phyloP scores from a whole-genome alignment of 1,284 basidiomycete genomes.

The Leccinum ambiguum region DNA sequence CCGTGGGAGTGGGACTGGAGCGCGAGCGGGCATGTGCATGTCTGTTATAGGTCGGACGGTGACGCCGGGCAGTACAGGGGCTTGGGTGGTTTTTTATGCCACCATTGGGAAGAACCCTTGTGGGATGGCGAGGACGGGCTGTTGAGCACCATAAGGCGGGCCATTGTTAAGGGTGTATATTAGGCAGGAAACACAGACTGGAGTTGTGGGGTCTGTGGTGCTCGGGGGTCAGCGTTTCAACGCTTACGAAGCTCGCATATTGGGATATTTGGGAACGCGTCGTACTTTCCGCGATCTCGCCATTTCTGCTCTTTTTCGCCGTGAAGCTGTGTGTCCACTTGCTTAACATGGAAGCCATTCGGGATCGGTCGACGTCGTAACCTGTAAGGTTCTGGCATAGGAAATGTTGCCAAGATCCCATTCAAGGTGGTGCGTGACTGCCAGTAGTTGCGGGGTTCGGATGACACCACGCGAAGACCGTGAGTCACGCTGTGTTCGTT shows the following conservation, averaged over 20 bases:
- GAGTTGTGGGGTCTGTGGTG: conserved; percentile 24
- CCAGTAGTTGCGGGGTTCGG: conserved; percentile 5
- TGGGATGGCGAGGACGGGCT: conserved; percentile 30
- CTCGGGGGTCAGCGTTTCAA: conserved; percentile 3
- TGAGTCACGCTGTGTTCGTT: conserved; percentile 9
- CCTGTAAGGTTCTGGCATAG: conserved; percentile 17
- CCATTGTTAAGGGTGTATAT: conserved; percentile 31
- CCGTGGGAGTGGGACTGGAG: background rate
- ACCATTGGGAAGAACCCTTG: conserved; percentile 29
- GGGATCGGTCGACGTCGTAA: conserved; percentile 4
- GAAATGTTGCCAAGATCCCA: conserved; percentile 27
- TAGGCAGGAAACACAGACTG: conserved; percentile 26
- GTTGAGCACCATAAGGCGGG: conserved; percentile 25
- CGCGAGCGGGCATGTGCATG: conserved; percentile 22
- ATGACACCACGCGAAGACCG: background rate
- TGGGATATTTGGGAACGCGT: conserved; percentile 4
- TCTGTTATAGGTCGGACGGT: conserved; percentile 5
- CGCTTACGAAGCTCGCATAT: background rate
- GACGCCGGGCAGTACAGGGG: conserved; percentile 9
- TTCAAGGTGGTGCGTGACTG: conserved; percentile 7
- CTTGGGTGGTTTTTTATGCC: conserved; percentile 20
- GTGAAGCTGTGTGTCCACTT: conserved; percentile 22
- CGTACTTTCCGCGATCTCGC: conserved; percentile 18
- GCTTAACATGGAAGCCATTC: conserved; percentile 8
- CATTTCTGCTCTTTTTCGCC: conserved; percentile 20